phyloP scores from a whole-genome alignment of 1,284 basidiomycete species.

The Ustilago esculenta region DNA sequence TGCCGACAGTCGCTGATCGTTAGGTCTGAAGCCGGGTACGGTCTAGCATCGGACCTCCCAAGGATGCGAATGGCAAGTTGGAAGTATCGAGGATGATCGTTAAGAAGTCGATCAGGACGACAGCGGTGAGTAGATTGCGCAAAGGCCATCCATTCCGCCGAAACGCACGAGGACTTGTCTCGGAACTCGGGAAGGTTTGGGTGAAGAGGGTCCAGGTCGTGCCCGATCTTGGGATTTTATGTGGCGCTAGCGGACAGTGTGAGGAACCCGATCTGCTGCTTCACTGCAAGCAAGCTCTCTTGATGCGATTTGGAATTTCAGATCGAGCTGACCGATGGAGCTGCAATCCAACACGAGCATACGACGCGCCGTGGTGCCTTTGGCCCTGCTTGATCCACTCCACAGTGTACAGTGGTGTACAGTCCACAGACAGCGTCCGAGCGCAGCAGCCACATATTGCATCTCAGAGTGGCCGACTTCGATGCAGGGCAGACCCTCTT shows the following conservation, averaged over 20 bases:
- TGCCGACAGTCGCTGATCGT: background rate
- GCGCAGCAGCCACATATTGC: slow-evolving; percentile 7
- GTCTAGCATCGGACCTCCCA: too few species aligned
- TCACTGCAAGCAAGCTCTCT: background rate
- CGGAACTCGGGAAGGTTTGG: slow-evolving; percentile 28
- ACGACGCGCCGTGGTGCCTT: too few species aligned
- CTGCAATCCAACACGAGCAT: slow-evolving; percentile 13
- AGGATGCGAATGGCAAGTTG: too few species aligned
- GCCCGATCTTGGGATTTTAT: too few species aligned
- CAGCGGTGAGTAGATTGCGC: background rate
- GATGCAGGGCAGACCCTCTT: too few species aligned
- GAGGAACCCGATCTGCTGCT: background rate
- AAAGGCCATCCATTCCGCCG: slow-evolving; percentile 2
- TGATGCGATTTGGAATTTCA: slow-evolving; percentile 15
- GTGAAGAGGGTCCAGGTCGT: too few species aligned
- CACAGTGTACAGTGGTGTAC: slow-evolving; percentile 22
- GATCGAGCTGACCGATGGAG: slow-evolving; percentile 24
- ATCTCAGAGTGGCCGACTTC: too few species aligned
- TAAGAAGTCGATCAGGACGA: too few species aligned
- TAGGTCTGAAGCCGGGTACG: too few species aligned
- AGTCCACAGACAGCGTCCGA: slow-evolving; percentile 5
- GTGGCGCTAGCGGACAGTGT: too few species aligned
- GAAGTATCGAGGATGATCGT: too few species aligned
- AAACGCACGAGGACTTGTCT: slow-evolving; percentile 1
- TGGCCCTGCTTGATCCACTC: slow-evolving; percentile 14